Evolutionary conservation across 2,329 filamentous ascomycete genomes (phyloP), one percentile per base, ranked within the genome.

Genomic region (Arthrobotrys entomopaga): DNA sequence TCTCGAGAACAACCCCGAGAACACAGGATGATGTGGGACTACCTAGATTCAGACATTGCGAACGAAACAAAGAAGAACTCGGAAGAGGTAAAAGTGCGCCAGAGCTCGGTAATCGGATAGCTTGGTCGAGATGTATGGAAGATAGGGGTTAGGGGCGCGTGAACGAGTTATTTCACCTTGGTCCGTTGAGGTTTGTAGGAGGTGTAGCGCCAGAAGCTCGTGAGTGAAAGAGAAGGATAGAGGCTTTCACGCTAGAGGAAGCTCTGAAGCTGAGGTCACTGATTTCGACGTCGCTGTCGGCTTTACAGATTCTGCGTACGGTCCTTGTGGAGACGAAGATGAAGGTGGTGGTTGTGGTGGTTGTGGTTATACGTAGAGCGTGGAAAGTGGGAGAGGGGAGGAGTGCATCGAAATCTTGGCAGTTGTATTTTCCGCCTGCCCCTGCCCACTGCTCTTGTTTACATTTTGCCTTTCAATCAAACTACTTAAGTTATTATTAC

Each of bases 41-140:
- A 72, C 64, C 56, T 72, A 48, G 58, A 69, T 42, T 74, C 70
- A 60, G 57, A 63, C 70, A 74, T 74, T 46, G 49, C 42, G 70
- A 42, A 59, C 20, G 38, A 53, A 19, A 20, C 15, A 50, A 50
- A 50, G n/a, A 13, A 22, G 10, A 2, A 19, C 20, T 20, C 11
- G 46, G 20, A 50, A 1, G 46, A 20, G 19, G 1, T n/a, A 4
- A 40, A 52, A 49, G 7, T 8, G 20, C 2, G 19, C 13, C 24
- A 20, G 38, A 59, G 11, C n/a, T 19, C n/a, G 48, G 10, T 34
- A 34, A 34, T 34, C 10, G 29, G 10, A 34, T 34, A 34, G 10
- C 10, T 34, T 34, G 10, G 29, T 34, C 5, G 6, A 6, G 29
- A 34, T 34, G 10, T 34, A 34, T 34, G 29, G 29, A 34, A 7